Evolutionary conservation across 257 asterid genomes (phyloP), one percentile per base, ranked within the genome.

Genomic region (Petrea volubilis): DNA sequence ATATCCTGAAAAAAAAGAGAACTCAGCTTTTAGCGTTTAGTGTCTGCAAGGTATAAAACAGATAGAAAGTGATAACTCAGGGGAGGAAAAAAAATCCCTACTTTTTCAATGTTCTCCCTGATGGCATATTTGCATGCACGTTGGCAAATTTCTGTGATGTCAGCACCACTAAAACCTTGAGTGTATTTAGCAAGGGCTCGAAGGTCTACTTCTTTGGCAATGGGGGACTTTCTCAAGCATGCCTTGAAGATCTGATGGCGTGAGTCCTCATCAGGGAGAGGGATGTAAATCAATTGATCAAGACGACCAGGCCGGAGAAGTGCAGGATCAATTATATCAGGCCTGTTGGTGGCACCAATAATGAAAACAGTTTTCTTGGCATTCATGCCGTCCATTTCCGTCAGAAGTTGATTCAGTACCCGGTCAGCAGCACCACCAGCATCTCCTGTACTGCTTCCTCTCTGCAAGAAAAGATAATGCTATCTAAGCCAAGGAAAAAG

Each of bases 401-500:
- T 90, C 58, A 92, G 78, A 63, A 92, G 97, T 70, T 90, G 98
- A 68, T 92, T 92, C 86, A 92, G 77, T 15, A 92, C 98, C 33
- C 98, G 77, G 69, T 92, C 98, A 61, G 96, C 97, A 47, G 96
- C 98, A 41, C 98, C 98, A 12, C 98, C 97, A 2, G 88, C 94
- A 71, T 90, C 98, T 75, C 98, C 98, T 2, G 5, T 64, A 36
- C 96, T 86, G 77, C 95, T 73, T 67, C 98, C 98, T 78, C 98
- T 88, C 98, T 90, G 83, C 71, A 80, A 70, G 25, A 43, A 64
- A 55, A 72, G 21, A 20, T 1, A 4, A 40, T 72, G 28, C 31
- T 52, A 23, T 13, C 18, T n/a, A 21, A 40, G 43, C 24, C 10
- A 66, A 53, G 40, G 6, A 21, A 40, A 55, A 10, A n/a, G 58